Conservation (phyloP, 1,139 yeast genomes). For the Kluyveromyces sp. region DNA sequence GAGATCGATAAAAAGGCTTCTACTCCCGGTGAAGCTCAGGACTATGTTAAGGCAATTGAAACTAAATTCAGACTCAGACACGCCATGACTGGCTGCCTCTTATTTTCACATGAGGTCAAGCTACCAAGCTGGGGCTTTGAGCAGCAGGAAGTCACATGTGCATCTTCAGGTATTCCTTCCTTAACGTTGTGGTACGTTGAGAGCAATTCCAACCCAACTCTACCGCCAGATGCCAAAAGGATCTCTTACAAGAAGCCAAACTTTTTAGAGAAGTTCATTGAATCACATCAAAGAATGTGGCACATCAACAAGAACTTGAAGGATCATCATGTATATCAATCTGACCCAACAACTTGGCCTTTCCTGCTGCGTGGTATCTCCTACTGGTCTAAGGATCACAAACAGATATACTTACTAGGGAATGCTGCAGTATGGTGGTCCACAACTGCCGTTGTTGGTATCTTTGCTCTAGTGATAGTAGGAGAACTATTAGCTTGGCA, state of each 20-base stretch:
- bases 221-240: conserved; percentile 43
- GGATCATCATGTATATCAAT: conserved; percentile 81
- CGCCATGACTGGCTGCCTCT: conserved; percentile 80
- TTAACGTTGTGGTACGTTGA: conserved; percentile 87
- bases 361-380: conserved; percentile 83
- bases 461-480: conserved; percentile 48
- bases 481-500: conserved; percentile 73
- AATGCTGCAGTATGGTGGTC: conserved; percentile 91
- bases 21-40: conserved; percentile 50
- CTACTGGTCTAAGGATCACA: conserved; percentile 78
- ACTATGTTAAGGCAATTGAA: conserved; percentile 65
- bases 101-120: conserved; percentile 79
- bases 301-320: conserved; percentile 76
- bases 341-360: conserved; percentile 88
- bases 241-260: conserved; percentile 57
- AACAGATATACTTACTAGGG: conserved; percentile 82
- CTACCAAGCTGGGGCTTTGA: conserved; percentile 95
- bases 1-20: conserved; percentile 68
- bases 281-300: conserved; percentile 90
- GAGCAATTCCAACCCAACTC: conserved; percentile 49
- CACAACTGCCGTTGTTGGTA: conserved; percentile 50
- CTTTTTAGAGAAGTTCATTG: conserved; percentile 65
- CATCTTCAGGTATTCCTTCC: conserved; percentile 67
- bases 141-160: conserved; percentile 95
- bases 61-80: conserved; percentile 84